Conservation (phyloP, 2,329 filamentous ascomycete species). For the Clonostachys byssicola region DNA sequence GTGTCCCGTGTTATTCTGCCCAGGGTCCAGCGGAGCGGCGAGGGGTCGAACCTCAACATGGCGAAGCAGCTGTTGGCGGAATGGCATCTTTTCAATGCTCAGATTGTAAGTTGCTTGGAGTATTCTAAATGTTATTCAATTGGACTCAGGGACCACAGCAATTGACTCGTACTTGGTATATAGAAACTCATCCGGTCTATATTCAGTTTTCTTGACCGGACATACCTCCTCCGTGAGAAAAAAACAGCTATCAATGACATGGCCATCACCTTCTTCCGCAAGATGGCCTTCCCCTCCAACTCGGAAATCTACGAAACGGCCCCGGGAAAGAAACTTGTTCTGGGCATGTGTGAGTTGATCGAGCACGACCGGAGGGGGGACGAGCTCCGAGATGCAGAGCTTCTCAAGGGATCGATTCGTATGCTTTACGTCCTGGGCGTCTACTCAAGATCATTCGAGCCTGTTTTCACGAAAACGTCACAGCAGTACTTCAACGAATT, state of each 20-base stretch:
- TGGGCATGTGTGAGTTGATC: constrained; percentile 70
- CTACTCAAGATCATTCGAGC: constrained; percentile 78
- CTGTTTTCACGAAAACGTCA: constrained; percentile 65
- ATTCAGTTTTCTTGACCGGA: constrained; percentile 91
- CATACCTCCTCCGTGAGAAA: constrained; percentile 74
- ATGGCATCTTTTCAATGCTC: constrained; percentile 77
- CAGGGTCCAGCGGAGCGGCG: constrained; percentile 43
- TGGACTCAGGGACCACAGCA: background rate
- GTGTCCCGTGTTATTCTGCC: constrained; percentile 58
- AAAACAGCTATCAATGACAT: constrained; percentile 75
- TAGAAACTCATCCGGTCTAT: constrained; percentile 77
- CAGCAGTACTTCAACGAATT: constrained; percentile 65
- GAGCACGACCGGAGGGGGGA: constrained; percentile 62
- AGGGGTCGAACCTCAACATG: constrained; percentile 55
- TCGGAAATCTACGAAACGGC: constrained; percentile 4
- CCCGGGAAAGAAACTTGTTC: constrained; percentile 25
- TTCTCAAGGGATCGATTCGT: constrained; percentile 72
- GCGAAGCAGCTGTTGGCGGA: constrained; percentile 49
- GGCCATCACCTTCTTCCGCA: constrained; percentile 71
- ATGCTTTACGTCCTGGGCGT: constrained; percentile 84
- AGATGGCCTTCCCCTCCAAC: constrained; percentile 37
- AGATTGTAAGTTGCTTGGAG: constrained; percentile 53
- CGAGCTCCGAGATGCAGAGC: constrained; percentile 50
- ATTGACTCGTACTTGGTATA: constrained; percentile 1
- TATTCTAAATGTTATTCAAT: background rate